Base-by-base conservation (phyloP, 1,284 basidiomycete species). In the Phylloboletellus chloephorus region DNA sequence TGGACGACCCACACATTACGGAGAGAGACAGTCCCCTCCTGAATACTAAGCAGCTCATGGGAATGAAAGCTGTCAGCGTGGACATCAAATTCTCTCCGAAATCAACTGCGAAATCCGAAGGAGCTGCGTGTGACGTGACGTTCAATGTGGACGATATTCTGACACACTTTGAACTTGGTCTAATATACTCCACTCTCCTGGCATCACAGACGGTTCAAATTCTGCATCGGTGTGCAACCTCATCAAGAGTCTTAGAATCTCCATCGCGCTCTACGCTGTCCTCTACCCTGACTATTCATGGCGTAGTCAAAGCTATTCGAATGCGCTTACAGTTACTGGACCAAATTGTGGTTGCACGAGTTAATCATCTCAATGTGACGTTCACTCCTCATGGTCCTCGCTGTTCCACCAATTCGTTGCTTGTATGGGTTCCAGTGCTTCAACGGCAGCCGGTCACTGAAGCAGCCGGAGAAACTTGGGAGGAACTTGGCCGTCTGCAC, bases 111-210 rank as follows among this genome's bases (percentile, higher is more conserved):
- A 52, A 45, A 16, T 39, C 47, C 4, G 25, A 37, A 32, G 36
- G 26, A 26, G 20, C 44, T 23, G 28, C 43, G 25, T 59, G 28
- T n/a, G 43, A 55, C 19, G 23, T 44, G 40, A 26, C 53, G 9
- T 59, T 64, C 22, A 50, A 9, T 23, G 43, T 60, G 26, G 61
- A 65, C 17, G 62, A 68, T 22, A 50, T 76, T 16, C 62, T 68
- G 7, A 53, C 71, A 22, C 72, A 72, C 31, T 68, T 83, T 51
- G 75, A 80, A 49, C 67, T 94, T 24, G 75, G 79, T 10, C 81
- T 88, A 58, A 67, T 85, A 13, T 94, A 93, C 57, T 83, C 81
- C 53, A 51, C 72, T 8, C 70, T 95, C 29, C 68, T 92, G 34
- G 85, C 84, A 8, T 48, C 74, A 3, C 69, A 77, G 25, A 76